Evolutionary conservation across 2,329 filamentous ascomycete genomes (phyloP).

Genomic region (Penicillium sp.): DNA sequence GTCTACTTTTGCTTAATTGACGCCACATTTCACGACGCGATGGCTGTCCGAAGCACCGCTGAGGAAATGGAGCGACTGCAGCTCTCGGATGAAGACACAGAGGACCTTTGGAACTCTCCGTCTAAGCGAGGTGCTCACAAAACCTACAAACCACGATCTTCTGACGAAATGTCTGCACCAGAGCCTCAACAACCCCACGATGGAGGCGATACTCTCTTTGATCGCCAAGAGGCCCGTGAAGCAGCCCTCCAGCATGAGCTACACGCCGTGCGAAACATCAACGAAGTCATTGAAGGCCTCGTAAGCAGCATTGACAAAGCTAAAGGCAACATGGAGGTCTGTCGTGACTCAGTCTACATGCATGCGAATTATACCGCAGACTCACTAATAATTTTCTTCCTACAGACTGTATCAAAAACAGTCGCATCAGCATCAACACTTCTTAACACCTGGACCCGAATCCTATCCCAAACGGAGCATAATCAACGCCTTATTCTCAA

Average conservation of each 20-base stretch:
- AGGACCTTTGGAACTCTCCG: constrained; percentile 62
- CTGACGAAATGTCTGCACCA: constrained; percentile 38
- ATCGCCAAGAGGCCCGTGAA: constrained; percentile 69
- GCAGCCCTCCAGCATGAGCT: constrained; percentile 75
- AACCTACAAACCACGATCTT: constrained; percentile 32
- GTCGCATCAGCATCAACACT: constrained; percentile 85
- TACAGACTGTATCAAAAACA: constrained; percentile 77
- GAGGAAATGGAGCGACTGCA: constrained; percentile 55
- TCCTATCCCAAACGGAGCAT: constrained; percentile 95
- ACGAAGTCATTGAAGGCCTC: constrained; percentile 74
- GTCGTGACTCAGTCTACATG: constrained; percentile 5
- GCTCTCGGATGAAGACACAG: constrained; percentile 58
- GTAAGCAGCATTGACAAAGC: constrained; percentile 49
- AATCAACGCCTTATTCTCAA: constrained; percentile 91
- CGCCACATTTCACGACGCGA: constrained; percentile 13
- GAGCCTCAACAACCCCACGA: constrained; percentile 44
- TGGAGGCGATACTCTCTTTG: constrained; percentile 56
- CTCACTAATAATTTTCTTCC: neutral
- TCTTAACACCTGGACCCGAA: constrained; percentile 92
- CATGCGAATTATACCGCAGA: neutral
- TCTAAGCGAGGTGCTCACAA: constrained; percentile 42
- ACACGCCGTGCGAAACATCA: constrained; percentile 80
- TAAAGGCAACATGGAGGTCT: constrained; percentile 54
- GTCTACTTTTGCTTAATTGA: neutral
- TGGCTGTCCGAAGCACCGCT: constrained; percentile 41